Conservation (phyloP, 2,329 filamentous ascomycete genomes). For the Colletotrichum melonis region DNA sequence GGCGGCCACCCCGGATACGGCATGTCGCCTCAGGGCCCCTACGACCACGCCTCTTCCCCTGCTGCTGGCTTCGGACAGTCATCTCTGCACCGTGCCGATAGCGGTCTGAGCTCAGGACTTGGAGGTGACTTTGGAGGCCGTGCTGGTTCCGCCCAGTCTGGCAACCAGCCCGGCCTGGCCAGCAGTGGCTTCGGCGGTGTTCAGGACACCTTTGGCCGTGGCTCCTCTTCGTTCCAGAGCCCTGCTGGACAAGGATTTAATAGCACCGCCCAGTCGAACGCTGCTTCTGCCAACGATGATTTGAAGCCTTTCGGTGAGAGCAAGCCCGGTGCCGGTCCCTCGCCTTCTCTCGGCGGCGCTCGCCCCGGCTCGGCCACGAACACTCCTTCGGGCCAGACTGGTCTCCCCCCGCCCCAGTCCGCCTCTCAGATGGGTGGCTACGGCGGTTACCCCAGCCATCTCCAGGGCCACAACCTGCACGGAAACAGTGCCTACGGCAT, state of each 20-base stretch:
- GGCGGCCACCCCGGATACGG: slow-evolving; percentile 65
- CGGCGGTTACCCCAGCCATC: slow-evolving; percentile 66
- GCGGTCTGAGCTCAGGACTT: slow-evolving; percentile 60
- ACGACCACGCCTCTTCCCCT: slow-evolving; percentile 67
- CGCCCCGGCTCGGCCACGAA: slow-evolving; percentile 70
- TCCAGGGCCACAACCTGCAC: slow-evolving; percentile 65
- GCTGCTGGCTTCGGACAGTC: slow-evolving; percentile 65
- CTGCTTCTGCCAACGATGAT: slow-evolving; percentile 60
- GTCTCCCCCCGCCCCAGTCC: slow-evolving; percentile 67
- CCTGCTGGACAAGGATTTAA: slow-evolving; percentile 66
- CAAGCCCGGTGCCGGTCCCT: slow-evolving; percentile 66
- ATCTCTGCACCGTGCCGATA: slow-evolving; percentile 63
- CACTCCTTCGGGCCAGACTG: slow-evolving; percentile 59
- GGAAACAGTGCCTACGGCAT: slow-evolving; percentile 67
- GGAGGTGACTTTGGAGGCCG: slow-evolving; percentile 66
- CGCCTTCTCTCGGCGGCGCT: slow-evolving; percentile 65
- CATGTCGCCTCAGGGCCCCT: slow-evolving; percentile 66
- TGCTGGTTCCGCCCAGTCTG: slow-evolving; percentile 60
- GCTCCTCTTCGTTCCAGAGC: slow-evolving; percentile 64
- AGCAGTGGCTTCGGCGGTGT: slow-evolving; percentile 63
- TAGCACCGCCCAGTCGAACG: slow-evolving; percentile 59
- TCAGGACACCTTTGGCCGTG: slow-evolving; percentile 67
- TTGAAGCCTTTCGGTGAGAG: slow-evolving; percentile 69
- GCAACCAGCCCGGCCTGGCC: slow-evolving; percentile 61
- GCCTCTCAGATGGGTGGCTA: slow-evolving; percentile 67